Evolutionary conservation across 306 rosid genomes (phyloP).

Genomic region (Lithocarpus polystachyus): DNA sequence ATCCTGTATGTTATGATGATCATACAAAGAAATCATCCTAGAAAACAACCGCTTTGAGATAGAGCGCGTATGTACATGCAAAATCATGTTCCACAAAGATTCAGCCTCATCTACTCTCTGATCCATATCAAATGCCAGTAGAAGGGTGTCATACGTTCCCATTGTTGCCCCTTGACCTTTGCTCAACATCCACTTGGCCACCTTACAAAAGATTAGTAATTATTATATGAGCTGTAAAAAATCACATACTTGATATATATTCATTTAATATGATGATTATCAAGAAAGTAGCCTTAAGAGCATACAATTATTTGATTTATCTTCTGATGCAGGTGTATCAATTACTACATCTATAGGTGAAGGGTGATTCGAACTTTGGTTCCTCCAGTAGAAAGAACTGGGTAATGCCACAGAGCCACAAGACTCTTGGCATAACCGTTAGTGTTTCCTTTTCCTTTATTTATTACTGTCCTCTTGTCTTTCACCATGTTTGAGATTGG

Average conservation of each 20-base stretch:
- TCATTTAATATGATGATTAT: neutral
- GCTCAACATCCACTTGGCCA: slow-evolving; percentile 98
- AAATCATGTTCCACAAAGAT: slow-evolving; percentile 92
- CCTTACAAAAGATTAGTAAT: slow-evolving; percentile 38
- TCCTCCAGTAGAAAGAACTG: too few relatives aligned
- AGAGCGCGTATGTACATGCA: slow-evolving; percentile 66
- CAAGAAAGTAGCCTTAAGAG: neutral
- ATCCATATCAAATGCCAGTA: slow-evolving; percentile 84
- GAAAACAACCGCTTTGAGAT: slow-evolving; percentile 79
- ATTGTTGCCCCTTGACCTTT: slow-evolving; percentile 93
- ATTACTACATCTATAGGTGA: neutral
- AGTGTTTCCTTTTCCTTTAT: neutral
- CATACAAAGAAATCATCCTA: slow-evolving; percentile 79
- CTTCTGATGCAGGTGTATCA: neutral
- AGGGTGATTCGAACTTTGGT: too few relatives aligned
- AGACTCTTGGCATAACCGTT: neutral
- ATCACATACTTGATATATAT: neutral
- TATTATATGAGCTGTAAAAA: neutral
- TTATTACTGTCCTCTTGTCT: neutral
- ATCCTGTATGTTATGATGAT: slow-evolving; percentile 61
- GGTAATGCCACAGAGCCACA: too few relatives aligned
- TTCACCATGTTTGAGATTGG: neutral
- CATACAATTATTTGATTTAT: neutral
- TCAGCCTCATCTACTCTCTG: slow-evolving; percentile 89
- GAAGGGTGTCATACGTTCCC: slow-evolving; percentile 89